Evolutionary conservation across 129 eudicot species (phyloP).

Genomic region (Mikania micrantha): DNA sequence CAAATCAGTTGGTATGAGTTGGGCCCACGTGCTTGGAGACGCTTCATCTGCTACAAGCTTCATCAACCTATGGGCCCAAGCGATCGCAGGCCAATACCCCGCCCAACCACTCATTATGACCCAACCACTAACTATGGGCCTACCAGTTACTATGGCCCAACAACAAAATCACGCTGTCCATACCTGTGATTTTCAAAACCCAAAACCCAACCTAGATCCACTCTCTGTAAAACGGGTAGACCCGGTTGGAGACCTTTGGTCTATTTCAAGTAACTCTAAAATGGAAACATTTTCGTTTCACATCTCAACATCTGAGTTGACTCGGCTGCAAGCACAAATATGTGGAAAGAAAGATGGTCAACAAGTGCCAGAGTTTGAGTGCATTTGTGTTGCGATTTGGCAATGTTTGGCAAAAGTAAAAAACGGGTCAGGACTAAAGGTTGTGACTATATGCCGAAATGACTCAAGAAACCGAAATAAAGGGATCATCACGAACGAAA

Average conservation of each 20-base stretch:
- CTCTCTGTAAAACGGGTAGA: conserved; percentile 45
- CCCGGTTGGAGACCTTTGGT: conserved; percentile 70
- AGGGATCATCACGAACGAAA: too few relatives aligned
- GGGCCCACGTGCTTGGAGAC: conserved; percentile 79
- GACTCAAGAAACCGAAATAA: too few relatives aligned
- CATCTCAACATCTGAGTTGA: conserved; percentile 29
- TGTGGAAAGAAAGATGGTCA: not conserved
- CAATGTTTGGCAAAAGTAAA: too few relatives aligned
- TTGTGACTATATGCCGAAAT: too few relatives aligned
- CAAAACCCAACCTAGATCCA: conserved; percentile 8
- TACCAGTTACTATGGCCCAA: too few relatives aligned
- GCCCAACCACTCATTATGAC: conserved; percentile 25
- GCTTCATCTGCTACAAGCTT: conserved; percentile 40
- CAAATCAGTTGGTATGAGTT: too few relatives aligned
- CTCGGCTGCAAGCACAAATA: conserved; percentile 36
- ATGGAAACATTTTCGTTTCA: conserved; percentile 34
- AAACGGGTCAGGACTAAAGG: too few relatives aligned
- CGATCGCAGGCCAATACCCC: conserved; percentile 21
- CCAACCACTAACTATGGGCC: too few relatives aligned
- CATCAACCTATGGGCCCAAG: conserved; percentile 37
- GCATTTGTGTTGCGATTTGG: too few relatives aligned
- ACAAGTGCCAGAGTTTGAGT: conserved; percentile 39
- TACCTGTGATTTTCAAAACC: not conserved
- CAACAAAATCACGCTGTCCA: not conserved
- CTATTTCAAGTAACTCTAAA: too few relatives aligned